A percentile compares a stretch with the other conserved stretches of the same genome.
Evolutionary conservation across 2,329 filamentous ascomycete genomes (phyloP).

Genomic region (Cladosporium phlei): DNA sequence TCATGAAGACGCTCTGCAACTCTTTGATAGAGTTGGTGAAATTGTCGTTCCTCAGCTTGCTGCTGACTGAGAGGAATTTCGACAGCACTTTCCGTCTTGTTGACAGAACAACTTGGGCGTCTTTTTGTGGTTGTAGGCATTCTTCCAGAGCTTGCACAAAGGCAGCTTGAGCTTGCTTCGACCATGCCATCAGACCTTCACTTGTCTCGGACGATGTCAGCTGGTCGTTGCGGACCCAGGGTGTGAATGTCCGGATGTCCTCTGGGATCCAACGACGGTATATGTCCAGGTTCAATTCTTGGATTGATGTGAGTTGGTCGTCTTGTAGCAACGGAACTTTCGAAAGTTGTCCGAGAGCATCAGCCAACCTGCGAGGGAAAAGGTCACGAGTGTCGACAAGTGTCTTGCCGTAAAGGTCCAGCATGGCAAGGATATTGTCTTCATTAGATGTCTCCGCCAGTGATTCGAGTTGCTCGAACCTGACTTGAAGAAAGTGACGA

Average conservation of each 20-base stretch:
- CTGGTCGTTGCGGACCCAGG: constrained; percentile 80
- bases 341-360: constrained; percentile 66
- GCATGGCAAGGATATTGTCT: constrained; percentile 56
- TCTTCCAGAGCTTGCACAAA: constrained; percentile 21
- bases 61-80: constrained; percentile 24
- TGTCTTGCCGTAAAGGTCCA: constrained; percentile 72
- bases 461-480: constrained; percentile 62
- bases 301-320: constrained; percentile 57
- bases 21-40: constrained; percentile 18
- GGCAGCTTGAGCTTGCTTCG: constrained; percentile 49
- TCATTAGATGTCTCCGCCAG: constrained; percentile 53
- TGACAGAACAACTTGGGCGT: constrained; percentile 21
- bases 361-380: constrained; percentile 66
- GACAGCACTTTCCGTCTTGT: constrained; percentile 25
- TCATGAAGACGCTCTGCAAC: constrained; percentile 21
- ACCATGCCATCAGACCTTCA: constrained; percentile 59
- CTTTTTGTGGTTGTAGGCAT: constrained; percentile 18
- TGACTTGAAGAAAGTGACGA: constrained; percentile 69
- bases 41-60: constrained; percentile 17
- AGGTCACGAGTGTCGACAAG: constrained; percentile 71
- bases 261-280: constrained; percentile 75
- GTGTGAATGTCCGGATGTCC: constrained; percentile 78
- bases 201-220: constrained; percentile 37
- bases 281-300: constrained; percentile 71
- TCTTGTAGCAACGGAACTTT: constrained; percentile 68